A percentile compares a stretch with the other conserved stretches of the same genome.
These are phyloP conservation scores for Candida railenensis DNA, from an alignment of 805 yeast species.

Conservation along the genomic window DNA sequence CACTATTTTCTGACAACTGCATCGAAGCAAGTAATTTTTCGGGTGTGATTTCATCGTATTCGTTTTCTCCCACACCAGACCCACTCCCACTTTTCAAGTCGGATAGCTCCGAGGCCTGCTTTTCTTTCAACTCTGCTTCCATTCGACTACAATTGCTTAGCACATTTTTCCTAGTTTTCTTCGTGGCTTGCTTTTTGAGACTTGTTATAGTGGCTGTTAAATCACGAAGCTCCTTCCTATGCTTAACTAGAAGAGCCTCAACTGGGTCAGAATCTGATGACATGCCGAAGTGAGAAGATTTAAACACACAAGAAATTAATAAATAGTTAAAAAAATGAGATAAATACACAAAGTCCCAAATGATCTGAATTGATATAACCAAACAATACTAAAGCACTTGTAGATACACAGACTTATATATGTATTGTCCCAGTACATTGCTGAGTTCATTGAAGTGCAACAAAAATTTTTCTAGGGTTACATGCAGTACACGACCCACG, in stretches of 20 bases:
- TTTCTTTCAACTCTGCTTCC: constrained; percentile 52
- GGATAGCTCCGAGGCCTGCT: constrained; percentile 55
- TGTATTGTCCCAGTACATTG: too few relatives aligned
- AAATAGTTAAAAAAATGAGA: neutral
- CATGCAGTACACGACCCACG: too few relatives aligned
- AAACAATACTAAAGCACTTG: too few relatives aligned
- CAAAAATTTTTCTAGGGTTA: too few relatives aligned
- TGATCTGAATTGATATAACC: too few relatives aligned
- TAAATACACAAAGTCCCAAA: neutral
- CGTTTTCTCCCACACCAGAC: constrained; percentile 22
- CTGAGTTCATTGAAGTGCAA: too few relatives aligned
- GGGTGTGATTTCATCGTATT: constrained; percentile 57
- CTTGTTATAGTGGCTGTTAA: constrained; percentile 67
- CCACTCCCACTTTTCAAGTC: constrained; percentile 13
- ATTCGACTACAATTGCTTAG: constrained; percentile 56
- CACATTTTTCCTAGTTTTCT: constrained; percentile 72
- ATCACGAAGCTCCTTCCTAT: constrained; percentile 67
- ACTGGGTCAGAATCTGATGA: neutral
- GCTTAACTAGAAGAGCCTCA: constrained; percentile 58
- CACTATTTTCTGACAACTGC: constrained; percentile 24
- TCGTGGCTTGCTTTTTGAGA: constrained; percentile 79
- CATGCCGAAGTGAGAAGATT: neutral
- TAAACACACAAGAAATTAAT: neutral
- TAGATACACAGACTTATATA: too few relatives aligned
- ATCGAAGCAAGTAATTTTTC: constrained; percentile 64